Evolutionary conservation across 768 basidiomycete species (phyloP).

Genomic region (Pisolithus microcarpus): DNA sequence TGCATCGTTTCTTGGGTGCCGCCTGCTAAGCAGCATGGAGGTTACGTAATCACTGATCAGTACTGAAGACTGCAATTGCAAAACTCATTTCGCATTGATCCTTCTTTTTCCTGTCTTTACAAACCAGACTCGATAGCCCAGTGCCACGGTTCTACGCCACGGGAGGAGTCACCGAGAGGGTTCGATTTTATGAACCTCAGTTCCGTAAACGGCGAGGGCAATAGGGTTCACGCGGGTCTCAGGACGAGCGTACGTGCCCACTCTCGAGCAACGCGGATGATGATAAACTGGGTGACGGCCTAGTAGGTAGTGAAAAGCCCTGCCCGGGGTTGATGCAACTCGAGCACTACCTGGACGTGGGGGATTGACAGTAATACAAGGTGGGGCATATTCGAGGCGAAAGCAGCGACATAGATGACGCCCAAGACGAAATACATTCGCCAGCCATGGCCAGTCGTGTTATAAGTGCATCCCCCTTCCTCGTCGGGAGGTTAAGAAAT

Average conservation of each 20-base stretch:
- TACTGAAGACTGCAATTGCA: no score
- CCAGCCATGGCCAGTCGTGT: conserved; percentile 26
- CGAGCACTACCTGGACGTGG: conserved; percentile 26
- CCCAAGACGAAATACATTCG: conserved; percentile 25
- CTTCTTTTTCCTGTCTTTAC: background rate
- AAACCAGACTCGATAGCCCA: background rate
- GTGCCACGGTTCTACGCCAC: background rate
- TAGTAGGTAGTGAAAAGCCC: conserved; percentile 4
- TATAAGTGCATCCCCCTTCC: conserved; percentile 11
- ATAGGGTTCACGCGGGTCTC: background rate
- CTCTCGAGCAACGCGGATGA: conserved; percentile 29
- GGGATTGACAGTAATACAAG: conserved; percentile 27
- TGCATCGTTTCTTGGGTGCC: no score
- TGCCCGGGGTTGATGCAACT: no score
- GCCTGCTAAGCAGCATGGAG: no score
- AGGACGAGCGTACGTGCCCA: background rate
- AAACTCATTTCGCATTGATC: no score
- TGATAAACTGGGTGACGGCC: conserved; percentile 31
- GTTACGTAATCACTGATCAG: no score
- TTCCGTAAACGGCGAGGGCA: background rate
- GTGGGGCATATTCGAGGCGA: conserved; percentile 22
- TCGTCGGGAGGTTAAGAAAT: conserved; percentile 15
- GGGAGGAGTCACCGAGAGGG: background rate
- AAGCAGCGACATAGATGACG: conserved; percentile 27
- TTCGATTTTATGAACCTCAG: background rate